These are phyloP conservation scores for Calonectria pauciramosa DNA, from an alignment of 2,329 filamentous ascomycete species.

Conservation along the genomic window DNA sequence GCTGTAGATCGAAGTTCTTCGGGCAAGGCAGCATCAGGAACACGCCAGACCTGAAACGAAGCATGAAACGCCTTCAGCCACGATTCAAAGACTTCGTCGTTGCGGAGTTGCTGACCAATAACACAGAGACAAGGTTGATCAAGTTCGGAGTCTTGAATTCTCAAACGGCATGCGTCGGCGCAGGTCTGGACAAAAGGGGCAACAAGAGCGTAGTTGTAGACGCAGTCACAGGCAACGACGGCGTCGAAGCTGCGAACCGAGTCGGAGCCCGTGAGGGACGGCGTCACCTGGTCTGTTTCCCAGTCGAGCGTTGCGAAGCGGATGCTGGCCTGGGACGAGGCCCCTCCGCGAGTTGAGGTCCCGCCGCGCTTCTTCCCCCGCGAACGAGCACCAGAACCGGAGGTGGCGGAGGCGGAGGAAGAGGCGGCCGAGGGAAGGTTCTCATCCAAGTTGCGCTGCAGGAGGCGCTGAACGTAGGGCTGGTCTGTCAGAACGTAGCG, in stretches of 20 bases:
- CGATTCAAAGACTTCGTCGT: slow-evolving; percentile 84
- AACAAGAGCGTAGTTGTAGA: slow-evolving; percentile 93
- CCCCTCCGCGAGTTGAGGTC: background rate
- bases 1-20: slow-evolving; percentile 71
- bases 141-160: slow-evolving; percentile 44
- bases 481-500: slow-evolving; percentile 90
- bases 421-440: slow-evolving; percentile 58
- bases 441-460: slow-evolving; percentile 81
- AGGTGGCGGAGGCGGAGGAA: slow-evolving; percentile 20
- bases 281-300: slow-evolving; percentile 75
- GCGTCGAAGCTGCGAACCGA: slow-evolving; percentile 71
- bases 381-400: slow-evolving; percentile 26
- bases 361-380: slow-evolving; percentile 33
- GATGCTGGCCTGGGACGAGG: slow-evolving; percentile 55
- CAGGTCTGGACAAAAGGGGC: slow-evolving; percentile 87
- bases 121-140: slow-evolving; percentile 76
- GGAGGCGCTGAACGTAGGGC: slow-evolving; percentile 81
- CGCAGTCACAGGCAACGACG: slow-evolving; percentile 90
- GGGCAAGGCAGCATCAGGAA: slow-evolving; percentile 75
- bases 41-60: slow-evolving; percentile 81
- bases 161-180: slow-evolving; percentile 77
- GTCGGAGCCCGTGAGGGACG: slow-evolving; percentile 54
- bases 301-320: slow-evolving; percentile 81
- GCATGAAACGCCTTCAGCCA: slow-evolving; percentile 80
- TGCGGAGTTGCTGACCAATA: slow-evolving; percentile 89